These are phyloP conservation scores for Solanum neorickii DNA, from an alignment of 257 asterid genomes.

Conservation along the genomic window DNA sequence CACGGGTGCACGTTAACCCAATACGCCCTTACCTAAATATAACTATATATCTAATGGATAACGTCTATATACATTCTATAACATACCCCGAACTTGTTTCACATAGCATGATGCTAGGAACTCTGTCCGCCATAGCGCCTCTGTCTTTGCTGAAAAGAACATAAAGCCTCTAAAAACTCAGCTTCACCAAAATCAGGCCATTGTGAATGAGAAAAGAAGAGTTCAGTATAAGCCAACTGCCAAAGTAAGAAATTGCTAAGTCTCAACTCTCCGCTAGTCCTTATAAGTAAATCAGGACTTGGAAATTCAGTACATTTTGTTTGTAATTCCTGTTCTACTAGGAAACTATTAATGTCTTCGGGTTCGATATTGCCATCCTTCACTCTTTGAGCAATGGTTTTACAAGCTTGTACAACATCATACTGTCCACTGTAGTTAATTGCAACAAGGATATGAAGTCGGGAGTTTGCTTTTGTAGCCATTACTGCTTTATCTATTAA, in stretches of 20 bases:
- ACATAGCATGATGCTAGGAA: not conserved
- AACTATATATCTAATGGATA: not conserved
- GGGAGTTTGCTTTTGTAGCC: slow-evolving; percentile 24
- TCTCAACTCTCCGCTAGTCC: slow-evolving; percentile 63
- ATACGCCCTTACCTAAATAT: not conserved
- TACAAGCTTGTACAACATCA: slow-evolving; percentile 40
- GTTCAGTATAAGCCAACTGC: slow-evolving; percentile 64
- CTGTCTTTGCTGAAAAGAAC: slow-evolving; percentile 41
- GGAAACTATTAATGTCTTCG: slow-evolving; percentile 21
- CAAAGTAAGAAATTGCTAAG: slow-evolving; percentile 57
- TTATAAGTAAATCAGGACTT: slow-evolving; percentile 43
- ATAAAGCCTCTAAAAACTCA: slow-evolving; percentile 38
- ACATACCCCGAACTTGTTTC: not conserved
- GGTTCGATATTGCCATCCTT: slow-evolving; percentile 43
- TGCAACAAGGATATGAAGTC: slow-evolving; percentile 45
- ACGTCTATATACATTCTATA: not conserved
- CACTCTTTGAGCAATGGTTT: slow-evolving; percentile 32
- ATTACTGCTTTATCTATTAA: slow-evolving; percentile 9
- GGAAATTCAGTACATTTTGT: slow-evolving; percentile 42
- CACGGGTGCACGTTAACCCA: not conserved
- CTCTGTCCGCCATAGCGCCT: slow-evolving; percentile 38
- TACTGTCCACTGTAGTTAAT: slow-evolving; percentile 39
- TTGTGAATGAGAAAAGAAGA: slow-evolving; percentile 23
- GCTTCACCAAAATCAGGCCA: slow-evolving; percentile 66
- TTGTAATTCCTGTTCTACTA: slow-evolving; percentile 39